A percentile compares a stretch with the other conserved stretches of the same genome.
These are phyloP conservation scores for Penicillium riverlandense DNA, from an alignment of 495 filamentous ascomycete genomes.

Conservation along the genomic window DNA sequence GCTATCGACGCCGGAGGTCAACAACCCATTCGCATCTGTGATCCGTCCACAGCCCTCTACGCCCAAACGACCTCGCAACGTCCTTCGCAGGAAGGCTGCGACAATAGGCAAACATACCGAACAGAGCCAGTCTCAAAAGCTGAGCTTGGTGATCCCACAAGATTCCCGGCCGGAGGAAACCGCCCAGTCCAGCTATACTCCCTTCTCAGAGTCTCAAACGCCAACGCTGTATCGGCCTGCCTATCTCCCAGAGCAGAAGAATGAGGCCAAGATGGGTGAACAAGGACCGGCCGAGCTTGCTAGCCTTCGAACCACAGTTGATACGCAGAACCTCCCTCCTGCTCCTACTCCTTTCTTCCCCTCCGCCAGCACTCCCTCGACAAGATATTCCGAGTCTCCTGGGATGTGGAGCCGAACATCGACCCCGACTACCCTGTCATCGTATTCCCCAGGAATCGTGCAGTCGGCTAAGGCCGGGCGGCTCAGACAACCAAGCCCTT, in stretches of 20 bases:
- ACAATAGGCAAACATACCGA: slow-evolving; percentile 32
- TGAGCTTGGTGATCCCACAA: slow-evolving; percentile 32
- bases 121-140: slow-evolving; percentile 20
- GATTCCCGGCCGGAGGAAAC: slow-evolving; percentile 3
- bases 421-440: slow-evolving; percentile 92
- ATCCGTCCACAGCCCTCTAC: slow-evolving; percentile 6
- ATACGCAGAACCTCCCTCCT: slow-evolving; percentile 55
- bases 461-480: slow-evolving; percentile 53
- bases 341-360: slow-evolving; percentile 60
- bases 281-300: slow-evolving; percentile 35
- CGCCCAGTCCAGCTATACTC: slow-evolving; percentile 1
- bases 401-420: slow-evolving; percentile 83
- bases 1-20: slow-evolving; percentile 11
- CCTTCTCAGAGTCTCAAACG: not conserved
- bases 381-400: slow-evolving; percentile 86
- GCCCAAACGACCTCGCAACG: slow-evolving; percentile 29
- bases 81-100: slow-evolving; percentile 35
- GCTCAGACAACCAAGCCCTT: slow-evolving; percentile 56
- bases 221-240: too few species aligned
- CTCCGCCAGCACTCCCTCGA: slow-evolving; percentile 82
- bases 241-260: slow-evolving; percentile 3
- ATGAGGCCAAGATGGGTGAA: slow-evolving; percentile 5
- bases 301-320: slow-evolving; percentile 35
- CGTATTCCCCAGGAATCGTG: slow-evolving; percentile 81
- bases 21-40: slow-evolving; percentile 4